A percentile compares a stretch with the other conserved stretches of the same genome.
Conservation (phyloP, 2,329 filamentous ascomycete genomes). For the Falciphora oryzae region DNA sequence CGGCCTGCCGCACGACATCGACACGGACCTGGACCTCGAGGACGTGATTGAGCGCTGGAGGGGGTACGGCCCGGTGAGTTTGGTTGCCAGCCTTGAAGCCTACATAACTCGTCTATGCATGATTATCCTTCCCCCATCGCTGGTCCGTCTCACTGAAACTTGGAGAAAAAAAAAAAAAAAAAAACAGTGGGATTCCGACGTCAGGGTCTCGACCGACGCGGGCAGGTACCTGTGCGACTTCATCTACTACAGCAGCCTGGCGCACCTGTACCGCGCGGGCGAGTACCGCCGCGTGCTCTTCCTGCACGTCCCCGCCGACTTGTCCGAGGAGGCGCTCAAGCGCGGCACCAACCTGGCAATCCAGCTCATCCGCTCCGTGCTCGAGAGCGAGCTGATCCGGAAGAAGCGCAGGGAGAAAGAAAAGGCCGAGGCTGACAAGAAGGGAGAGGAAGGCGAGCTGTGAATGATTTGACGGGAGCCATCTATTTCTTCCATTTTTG, state of each 20-base stretch:
- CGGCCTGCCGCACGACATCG: constrained; percentile 48
- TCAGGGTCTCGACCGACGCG: constrained; percentile 62
- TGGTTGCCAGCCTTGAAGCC: too few relatives aligned
- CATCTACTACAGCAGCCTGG: constrained; percentile 66
- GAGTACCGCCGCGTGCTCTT: constrained; percentile 54
- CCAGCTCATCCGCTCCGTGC: constrained; percentile 51
- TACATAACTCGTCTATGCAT: too few relatives aligned
- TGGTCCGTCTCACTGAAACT: background rate
- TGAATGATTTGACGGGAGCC: background rate
- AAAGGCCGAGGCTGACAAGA: background rate
- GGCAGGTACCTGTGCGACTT: constrained; percentile 74
- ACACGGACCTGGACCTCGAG: constrained; percentile 51
- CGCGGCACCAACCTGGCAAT: constrained; percentile 46
- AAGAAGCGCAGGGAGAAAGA: constrained; percentile 2
- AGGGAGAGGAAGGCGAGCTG: constrained; percentile 3
- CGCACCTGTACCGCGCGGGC: constrained; percentile 45
- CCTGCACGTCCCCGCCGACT: constrained; percentile 63
- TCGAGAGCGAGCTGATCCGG: constrained; percentile 39
- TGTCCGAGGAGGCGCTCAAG: constrained; percentile 40
- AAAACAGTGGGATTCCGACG: constrained; percentile 30
- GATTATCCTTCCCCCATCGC: constrained; percentile 10
- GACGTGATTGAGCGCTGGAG: constrained; percentile 53
- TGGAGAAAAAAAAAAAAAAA: constrained; percentile 1
- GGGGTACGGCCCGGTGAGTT: constrained; percentile 41
- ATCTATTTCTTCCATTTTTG: too few relatives aligned